Percentiles rank a stretch among this genome's conserved stretches.
phyloP scores from a whole-genome alignment of 2,329 filamentous ascomycete species.

The Claviceps paspali region DNA sequence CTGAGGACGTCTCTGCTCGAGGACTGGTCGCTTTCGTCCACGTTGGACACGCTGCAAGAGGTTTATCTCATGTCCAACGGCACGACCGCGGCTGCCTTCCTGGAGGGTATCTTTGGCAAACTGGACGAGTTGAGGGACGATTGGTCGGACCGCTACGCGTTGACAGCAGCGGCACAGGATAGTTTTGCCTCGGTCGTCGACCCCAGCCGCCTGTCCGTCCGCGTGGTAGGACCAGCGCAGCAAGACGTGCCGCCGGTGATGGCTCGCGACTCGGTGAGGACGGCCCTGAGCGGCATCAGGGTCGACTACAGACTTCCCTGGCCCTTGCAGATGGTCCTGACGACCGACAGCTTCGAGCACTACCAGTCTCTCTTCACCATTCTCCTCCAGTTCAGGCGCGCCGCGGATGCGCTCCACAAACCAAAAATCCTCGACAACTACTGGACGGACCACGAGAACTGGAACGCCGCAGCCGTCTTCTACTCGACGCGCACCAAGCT shows the following conservation, averaged over 20 bases:
- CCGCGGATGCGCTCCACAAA: conserved; percentile 49
- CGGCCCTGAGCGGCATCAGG: conserved; percentile 43
- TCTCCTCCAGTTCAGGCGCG: conserved; percentile 62
- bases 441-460: conserved; percentile 20
- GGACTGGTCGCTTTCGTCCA: conserved; percentile 49
- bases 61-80: conserved; percentile 71
- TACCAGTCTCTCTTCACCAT: conserved; percentile 65
- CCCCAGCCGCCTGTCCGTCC: conserved; percentile 45
- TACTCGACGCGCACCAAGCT: conserved; percentile 52
- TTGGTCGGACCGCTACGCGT: conserved; percentile 71
- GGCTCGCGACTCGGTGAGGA: conserved; percentile 39
- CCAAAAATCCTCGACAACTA: conserved; percentile 29
- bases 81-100: conserved; percentile 48
- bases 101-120: conserved; percentile 56
- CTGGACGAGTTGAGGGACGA: conserved; percentile 43
- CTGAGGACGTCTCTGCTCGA: conserved; percentile 53
- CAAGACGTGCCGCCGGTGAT: conserved; percentile 27
- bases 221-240: conserved; percentile 24
- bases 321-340: conserved; percentile 58
- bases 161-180: conserved; percentile 64
- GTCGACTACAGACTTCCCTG: conserved; percentile 54
- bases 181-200: conserved; percentile 49
- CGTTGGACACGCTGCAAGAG: conserved; percentile 50
- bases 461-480: conserved; percentile 32
- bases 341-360: conserved; percentile 41